Base-by-base conservation (phyloP, 805 yeast species). In the Wickerhamiella australiensis region DNA sequence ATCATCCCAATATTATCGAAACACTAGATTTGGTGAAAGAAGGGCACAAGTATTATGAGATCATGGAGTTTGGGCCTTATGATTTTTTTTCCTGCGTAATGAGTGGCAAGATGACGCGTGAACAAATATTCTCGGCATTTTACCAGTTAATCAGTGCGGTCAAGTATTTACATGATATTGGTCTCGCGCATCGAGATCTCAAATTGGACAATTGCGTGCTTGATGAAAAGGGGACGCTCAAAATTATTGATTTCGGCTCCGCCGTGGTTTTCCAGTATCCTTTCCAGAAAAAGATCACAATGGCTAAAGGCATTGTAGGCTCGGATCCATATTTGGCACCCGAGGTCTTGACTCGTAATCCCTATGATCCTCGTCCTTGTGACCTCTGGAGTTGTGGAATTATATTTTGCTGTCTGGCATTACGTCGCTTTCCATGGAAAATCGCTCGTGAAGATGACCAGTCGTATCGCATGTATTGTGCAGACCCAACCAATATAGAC, bases 321-420 rank as follows among this genome's bases (percentile, higher is more conserved):
- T 83, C 94, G 1, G 98, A 90, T 65, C 97, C 98, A 2, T 90
- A 90, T 61, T 68, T 90, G 53, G 92, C 96, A 0, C 97, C 97
- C 0, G 98, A 90, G 64, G 88, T 90, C 40, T 72, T 90, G 50
- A 61, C 67, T 18, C 67, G 68, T 48, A 54, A 60, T 37, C 64
- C 64, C 20, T 90, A 90, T 64, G 96, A 90, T 63, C 92, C 96
- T 17, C 76, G 92, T 47, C 79, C 82, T 5, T 85, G 80, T 2
- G 98, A 90, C 63, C 77, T 88, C 20, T 90, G 98, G 98, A 85
- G 95, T 1, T 70, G 85, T 48, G 97, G 95, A 0, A 85, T 90
- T 25, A 85, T 92, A 48, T 90, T 75, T 62, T 86, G 95, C 63
- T 88, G 97, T 67, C 84, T 87, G 88, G 72, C 82, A 2, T 68